Percentiles rank a stretch among this genome's conserved stretches.
These are phyloP conservation scores for Axilococcus clingmanii DNA, from an alignment of 139 green algal genomes.

Conservation along the genomic window DNA sequence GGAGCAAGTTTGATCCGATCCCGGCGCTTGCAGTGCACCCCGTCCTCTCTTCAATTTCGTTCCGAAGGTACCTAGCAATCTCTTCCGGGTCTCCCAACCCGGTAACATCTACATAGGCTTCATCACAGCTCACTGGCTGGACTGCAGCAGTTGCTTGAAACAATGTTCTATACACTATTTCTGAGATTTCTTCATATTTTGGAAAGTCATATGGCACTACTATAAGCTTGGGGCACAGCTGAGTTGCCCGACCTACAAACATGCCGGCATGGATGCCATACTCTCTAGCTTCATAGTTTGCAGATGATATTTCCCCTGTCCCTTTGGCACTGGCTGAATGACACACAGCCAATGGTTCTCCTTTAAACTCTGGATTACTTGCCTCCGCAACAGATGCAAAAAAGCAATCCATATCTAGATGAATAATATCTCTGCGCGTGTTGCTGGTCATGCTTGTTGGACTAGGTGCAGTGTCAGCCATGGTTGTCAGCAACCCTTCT, in stretches of 20 bases:
- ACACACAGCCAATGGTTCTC: slow-evolving; percentile 34
- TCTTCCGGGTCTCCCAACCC: slow-evolving; percentile 51
- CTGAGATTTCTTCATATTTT: slow-evolving; percentile 71
- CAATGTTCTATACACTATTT: slow-evolving; percentile 75
- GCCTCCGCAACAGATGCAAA: slow-evolving; percentile 74
- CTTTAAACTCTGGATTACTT: slow-evolving; percentile 44
- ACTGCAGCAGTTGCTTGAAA: slow-evolving; percentile 55
- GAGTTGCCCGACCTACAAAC: slow-evolving; percentile 75
- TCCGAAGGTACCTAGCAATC: slow-evolving; percentile 42
- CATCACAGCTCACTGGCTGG: slow-evolving; percentile 85
- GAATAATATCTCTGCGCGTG: slow-evolving; percentile 51
- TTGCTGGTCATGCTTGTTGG: slow-evolving; percentile 6
- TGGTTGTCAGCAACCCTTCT: slow-evolving; percentile 50
- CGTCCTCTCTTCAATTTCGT: slow-evolving; percentile 37
- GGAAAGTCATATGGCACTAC: slow-evolving; percentile 95
- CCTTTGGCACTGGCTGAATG: slow-evolving; percentile 70
- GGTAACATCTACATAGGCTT: slow-evolving; percentile 90
- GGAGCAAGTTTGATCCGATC: slow-evolving; percentile 54
- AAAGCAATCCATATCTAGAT: slow-evolving; percentile 98
- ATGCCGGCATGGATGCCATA: slow-evolving; percentile 70
- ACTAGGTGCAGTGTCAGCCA: not conserved
- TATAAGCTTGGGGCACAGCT: slow-evolving; percentile 78
- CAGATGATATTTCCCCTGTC: slow-evolving; percentile 75
- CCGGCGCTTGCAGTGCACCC: slow-evolving; percentile 54
- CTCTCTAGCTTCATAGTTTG: slow-evolving; percentile 77